These are phyloP conservation scores for Fusarium cicatricum DNA, from an alignment of 2,329 filamentous ascomycete species.

Conservation along the genomic window DNA sequence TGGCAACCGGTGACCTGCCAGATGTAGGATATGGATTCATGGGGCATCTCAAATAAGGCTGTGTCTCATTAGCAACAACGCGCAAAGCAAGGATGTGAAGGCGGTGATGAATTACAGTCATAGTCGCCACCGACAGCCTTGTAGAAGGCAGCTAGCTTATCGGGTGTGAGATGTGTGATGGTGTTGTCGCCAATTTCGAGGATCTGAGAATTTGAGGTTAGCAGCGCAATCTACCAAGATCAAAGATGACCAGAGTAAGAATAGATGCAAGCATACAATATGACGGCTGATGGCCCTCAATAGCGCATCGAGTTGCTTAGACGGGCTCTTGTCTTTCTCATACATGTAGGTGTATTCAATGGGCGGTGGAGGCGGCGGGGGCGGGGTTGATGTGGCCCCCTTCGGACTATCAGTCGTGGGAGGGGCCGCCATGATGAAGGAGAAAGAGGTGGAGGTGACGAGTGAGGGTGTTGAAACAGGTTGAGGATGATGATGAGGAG, in stretches of 20 bases:
- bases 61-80: constrained; percentile 15
- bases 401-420: constrained; percentile 36
- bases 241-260: background rate
- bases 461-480: background rate
- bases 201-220: constrained; percentile 52
- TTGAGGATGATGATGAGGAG: constrained; percentile 1
- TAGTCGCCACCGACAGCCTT: constrained; percentile 78
- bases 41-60: constrained; percentile 80
- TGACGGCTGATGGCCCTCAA: constrained; percentile 73
- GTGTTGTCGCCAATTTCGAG: constrained; percentile 66
- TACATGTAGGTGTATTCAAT: constrained; percentile 73
- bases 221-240: constrained; percentile 7
- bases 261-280: constrained; percentile 64
- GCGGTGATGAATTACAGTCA: constrained; percentile 61
- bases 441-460: background rate
- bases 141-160: constrained; percentile 81
- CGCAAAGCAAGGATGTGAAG: background rate
- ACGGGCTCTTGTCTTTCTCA: constrained; percentile 71
- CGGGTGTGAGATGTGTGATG: constrained; percentile 64
- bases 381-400: constrained; percentile 35
- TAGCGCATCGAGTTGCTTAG: constrained; percentile 71
- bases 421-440: constrained; percentile 38
- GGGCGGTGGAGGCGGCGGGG: constrained; percentile 39
- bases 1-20: constrained; percentile 92
- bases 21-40: constrained; percentile 84